Base-by-base conservation (phyloP, 2,329 filamentous ascomycete genomes). In the Arthrinium puccinioides region DNA sequence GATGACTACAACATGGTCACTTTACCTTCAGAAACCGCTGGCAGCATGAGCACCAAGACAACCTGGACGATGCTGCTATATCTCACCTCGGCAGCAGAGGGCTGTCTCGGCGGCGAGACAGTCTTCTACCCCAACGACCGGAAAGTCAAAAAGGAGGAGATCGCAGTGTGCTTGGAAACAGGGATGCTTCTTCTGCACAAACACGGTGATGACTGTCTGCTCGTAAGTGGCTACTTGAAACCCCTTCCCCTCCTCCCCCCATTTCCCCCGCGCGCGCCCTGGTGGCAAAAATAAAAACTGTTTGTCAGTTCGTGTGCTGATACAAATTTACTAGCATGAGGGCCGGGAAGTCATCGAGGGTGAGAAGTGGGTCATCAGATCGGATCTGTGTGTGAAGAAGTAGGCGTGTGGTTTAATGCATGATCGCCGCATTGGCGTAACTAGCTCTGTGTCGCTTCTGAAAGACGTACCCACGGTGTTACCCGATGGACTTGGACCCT, bases 51-150 rank as follows among this genome's bases (percentile, higher is more conserved):
- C 16, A 81, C 74, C 15, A 80, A 73, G 51, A 96, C 90, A 5
- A 96, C 88, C 0, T 96, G 89, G 88, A 96, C 90, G 0, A 67
- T 95, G 5, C 70, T 96, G 0, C 74, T 96, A 24, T 97, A 96
- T 54, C 72, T 96, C 38, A 92, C 85, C 1, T 87, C 82, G 1
- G 69, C 78, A 3, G 63, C 73, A 2, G 85, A 85, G 6, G 84
- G 84, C 4, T 94, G 88, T 50, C 59, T 75, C 16, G 90, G 90
- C 16, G 90, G 90, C 21, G 87, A 95, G 61, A 96, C 90, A 0
- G 86, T 92, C 21, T 96, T 96, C 60, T 94, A 94, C 55, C 85
- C 86, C 0, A 79, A 85, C 44, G 74, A 79, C 49, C 64, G 71
- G 29, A 65, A 66, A 42, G 60, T 69, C 3, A 55, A 68, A 14